Base-by-base conservation (phyloP, 345 rosid species). In the Brassica cretica region DNA sequence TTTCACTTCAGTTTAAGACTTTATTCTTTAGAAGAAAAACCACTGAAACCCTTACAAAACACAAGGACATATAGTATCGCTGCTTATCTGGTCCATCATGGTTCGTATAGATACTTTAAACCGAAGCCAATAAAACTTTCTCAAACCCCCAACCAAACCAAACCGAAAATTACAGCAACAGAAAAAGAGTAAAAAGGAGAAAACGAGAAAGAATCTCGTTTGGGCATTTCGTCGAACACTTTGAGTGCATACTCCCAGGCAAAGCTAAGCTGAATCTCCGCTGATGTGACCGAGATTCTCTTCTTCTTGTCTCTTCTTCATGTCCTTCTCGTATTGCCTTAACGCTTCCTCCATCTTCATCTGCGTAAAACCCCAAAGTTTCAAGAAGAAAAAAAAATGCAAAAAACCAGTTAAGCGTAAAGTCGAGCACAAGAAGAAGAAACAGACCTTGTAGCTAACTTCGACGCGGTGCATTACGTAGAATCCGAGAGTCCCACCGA, bases 381-480 rank as follows among this genome's bases (percentile, higher is more conserved):
- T 16, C n/a, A 58, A 5, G 7, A n/a, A 59, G 25, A n/a, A 2
- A 32, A 6, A 11, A 5, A 5, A 35, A 63, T 64, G 4, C 66
- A 71, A 37, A n/a, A 30, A 15, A 2, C 66, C 5, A 66, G 6
- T 8, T 27, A 1, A 46, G 27, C 64, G 16, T 63, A 66, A 7
- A 68, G 8, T 73, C 58, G 18, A 73, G 16, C 27, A 56, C 77
- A 55, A 59, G 67, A 8, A 8, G 44, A 64, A 64, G 35, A 68
- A 5, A 18, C 33, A 24, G 66, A 89, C 95, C 91, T 90, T 90
- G 84, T 93, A 89, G 86, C 80, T 84, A 76, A 89, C 74, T 80
- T 93, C 93, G 46, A 89, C 35, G 24, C 97, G 89, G 73, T 91
- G 93, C 93, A 93, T 90, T 29, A 93, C 95, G 78, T 93, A 91